A percentile compares a stretch with the other conserved stretches of the same genome.
Conservation (phyloP, 2,329 filamentous ascomycete genomes). For the Talaromyces albobiverticillius region DNA sequence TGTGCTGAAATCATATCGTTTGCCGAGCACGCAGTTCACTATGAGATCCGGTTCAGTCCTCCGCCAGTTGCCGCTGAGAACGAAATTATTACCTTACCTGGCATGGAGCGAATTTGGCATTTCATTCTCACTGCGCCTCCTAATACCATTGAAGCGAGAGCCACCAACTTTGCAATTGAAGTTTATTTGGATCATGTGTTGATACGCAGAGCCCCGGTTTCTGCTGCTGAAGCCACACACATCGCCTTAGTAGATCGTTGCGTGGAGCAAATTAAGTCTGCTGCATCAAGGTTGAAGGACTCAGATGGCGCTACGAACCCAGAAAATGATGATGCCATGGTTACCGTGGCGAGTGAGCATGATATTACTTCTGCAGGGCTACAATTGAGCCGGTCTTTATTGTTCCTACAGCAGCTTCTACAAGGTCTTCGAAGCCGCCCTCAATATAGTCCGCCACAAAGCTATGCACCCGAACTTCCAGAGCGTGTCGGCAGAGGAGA, state of each 20-base stretch:
- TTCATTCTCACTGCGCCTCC: conserved; percentile 69
- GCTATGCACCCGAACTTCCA: conserved; percentile 58
- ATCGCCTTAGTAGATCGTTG: conserved; percentile 71
- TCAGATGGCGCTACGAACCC: conserved; percentile 45
- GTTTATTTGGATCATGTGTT: conserved; percentile 62
- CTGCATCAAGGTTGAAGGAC: conserved; percentile 57
- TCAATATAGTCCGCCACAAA: conserved; percentile 60
- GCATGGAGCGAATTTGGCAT: conserved; percentile 74
- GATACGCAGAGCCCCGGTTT: conserved; percentile 40
- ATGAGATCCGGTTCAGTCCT: conserved; percentile 57
- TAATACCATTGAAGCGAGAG: conserved; percentile 62
- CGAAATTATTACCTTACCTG: conserved; percentile 45
- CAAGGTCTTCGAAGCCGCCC: conserved; percentile 50
- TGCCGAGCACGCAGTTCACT: conserved; percentile 40
- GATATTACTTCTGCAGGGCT: conserved; percentile 57
- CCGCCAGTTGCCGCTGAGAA: conserved; percentile 42
- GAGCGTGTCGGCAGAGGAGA: conserved; percentile 59
- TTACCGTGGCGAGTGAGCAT: conserved; percentile 47
- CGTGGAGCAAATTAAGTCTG: conserved; percentile 64
- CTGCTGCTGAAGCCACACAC: conserved; percentile 59
- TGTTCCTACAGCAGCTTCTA: conserved; percentile 66
- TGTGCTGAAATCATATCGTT: conserved; percentile 40
- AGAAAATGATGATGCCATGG: conserved; percentile 56
- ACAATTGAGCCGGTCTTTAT: conserved; percentile 66
- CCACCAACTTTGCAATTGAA: conserved; percentile 69